Evolutionary conservation across 2,329 filamentous ascomycete species (phyloP), one percentile per base, ranked within the genome.

Genomic region (Hypoxylon sp.): DNA sequence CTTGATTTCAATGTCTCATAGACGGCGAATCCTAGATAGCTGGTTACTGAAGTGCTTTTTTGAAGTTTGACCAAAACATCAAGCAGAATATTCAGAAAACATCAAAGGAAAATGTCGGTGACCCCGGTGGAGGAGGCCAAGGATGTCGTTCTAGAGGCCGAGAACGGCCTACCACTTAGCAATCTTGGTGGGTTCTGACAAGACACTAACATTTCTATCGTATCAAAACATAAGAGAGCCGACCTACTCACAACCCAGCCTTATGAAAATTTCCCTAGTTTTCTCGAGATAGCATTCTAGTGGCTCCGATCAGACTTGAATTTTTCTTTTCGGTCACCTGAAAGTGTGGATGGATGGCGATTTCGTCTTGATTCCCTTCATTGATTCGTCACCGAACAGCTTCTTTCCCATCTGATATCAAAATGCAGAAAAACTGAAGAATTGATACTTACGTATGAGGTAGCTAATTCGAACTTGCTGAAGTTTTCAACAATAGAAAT

Each of bases 261-360:
- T 38, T 50, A 57, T 21, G 38, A 37, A 35, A n/a, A n/a, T n/a
- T 40, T 54, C 35, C 34, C 27, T 42, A 17, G 26, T 34, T 36
- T 35, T 35, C 25, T 21, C 15, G 30, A 27, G 26, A 30, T 30
- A 31, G 20, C 32, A 26, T 25, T n/a, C 30, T 41, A 23, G 19
- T 51, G 30, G 23, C 48, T 53, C 44, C 56, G 48, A 35, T 41
- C 13, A 7, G 27, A 19, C 17, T 20, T 32, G 17, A 52, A 36
- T 17, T 44, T 56, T 51, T 57, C 38, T 53, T 56, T 37, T 34
- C 35, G 42, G 48, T 56, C 52, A 59, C 52, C 41, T 45, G 56
- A 51, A 46, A 16, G 26, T 30, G 26, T 30, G 26, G 17, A 40
- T 38, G 31, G 37, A 30, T 30, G 31, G 13, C 17, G 7, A 45